phyloP scores from a whole-genome alignment of 1,284 basidiomycete species.

The Puccinia hordei region DNA sequence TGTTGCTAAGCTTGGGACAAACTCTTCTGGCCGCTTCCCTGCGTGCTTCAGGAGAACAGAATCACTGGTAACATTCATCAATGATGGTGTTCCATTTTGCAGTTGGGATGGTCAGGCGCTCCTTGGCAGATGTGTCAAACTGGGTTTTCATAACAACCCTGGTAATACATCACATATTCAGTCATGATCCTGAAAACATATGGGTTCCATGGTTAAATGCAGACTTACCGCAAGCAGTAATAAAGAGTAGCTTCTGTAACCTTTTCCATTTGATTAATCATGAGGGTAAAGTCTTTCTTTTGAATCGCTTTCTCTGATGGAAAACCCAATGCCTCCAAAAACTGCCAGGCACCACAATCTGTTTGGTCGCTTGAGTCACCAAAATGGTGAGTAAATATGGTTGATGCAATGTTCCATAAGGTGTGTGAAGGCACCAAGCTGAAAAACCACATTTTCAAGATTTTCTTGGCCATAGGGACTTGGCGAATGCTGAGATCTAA shows the following conservation, averaged over 20 bases:
- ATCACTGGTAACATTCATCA: neutral
- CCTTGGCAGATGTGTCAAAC: neutral
- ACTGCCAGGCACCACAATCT: neutral
- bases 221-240: too few relatives aligned
- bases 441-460: neutral
- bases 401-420: too few relatives aligned
- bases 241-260: neutral
- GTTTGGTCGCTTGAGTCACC: too few relatives aligned
- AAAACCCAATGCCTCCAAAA: neutral
- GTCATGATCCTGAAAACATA: neutral
- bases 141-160: neutral
- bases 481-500: neutral
- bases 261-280: slow-evolving; percentile 7
- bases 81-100: neutral
- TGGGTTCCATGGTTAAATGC: neutral
- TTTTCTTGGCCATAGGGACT: neutral
- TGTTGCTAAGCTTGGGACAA: neutral
- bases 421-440: too few relatives aligned
- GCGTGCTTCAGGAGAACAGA: neutral
- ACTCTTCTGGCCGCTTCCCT: neutral
- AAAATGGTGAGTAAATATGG: too few relatives aligned
- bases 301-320: neutral
- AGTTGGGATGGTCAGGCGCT: too few relatives aligned
- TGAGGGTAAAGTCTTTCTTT: neutral
- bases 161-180: neutral